Base-by-base conservation (phyloP, 148 eudicot species). In the Chenopodium berlandieri region DNA sequence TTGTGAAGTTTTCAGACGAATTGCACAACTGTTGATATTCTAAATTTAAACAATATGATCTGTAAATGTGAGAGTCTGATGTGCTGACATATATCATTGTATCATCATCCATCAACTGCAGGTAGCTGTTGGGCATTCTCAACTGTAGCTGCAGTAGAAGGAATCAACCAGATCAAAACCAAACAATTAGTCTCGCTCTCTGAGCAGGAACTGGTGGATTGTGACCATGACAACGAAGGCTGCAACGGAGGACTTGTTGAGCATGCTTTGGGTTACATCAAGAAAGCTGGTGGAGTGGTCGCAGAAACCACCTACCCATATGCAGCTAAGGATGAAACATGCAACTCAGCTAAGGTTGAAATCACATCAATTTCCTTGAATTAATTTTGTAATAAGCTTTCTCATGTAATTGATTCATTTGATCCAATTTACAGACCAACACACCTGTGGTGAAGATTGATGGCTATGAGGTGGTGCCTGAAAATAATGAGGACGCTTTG, bases 191-290 rank as follows among this genome's bases (percentile, higher is more conserved):
- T 90, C 25, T 87, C 95, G 23, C 77, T 93, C 20, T 93, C 95
- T 10, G 97, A 93, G 81, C 97, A 93, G 87, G 93, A 93, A 73
- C 85, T 91, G 19, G 88, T 91, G 12, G 95, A 93, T 74, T 93
- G 94, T 67, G 93, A 85, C 22, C 34, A 70, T 9, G 94, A 87
- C 69, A 85, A 87, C 71, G 13, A 79, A 47, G 97, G 97, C 4
- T 94, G 98, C 84, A 78, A 91, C 44, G 99, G 99, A 44, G 99
- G 99, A 1, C 87, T 96, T n/a, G 91, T 94, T 97, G 95, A 96
- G 68, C 34, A 82, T 30, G 99, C 95, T 48, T 89, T 91, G 75
- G 90, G 92, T 74, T 96, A 85, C 84, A 86, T 96, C 54, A 76
- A 90, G 83, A 75, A 85, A 31, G 84, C 81, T 54, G 99, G 99